Conservation (phyloP, 2,329 filamentous ascomycete species). For the Sporothrix luriei region DNA sequence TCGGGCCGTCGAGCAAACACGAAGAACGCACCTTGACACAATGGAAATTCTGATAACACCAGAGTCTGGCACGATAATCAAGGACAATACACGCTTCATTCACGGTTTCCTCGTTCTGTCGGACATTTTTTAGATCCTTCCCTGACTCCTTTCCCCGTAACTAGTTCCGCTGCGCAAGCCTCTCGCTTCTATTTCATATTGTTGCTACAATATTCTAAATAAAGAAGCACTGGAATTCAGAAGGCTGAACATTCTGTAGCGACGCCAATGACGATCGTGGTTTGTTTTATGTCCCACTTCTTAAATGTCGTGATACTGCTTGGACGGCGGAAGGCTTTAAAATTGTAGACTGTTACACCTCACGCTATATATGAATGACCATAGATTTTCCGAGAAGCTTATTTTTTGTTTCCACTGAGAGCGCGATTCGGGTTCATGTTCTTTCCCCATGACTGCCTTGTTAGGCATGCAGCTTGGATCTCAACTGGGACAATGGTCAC, state of each 20-base stretch:
- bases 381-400: too few relatives aligned
- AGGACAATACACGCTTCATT: background rate
- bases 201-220: conserved; percentile 27
- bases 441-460: too few relatives aligned
- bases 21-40: background rate
- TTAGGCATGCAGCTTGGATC: conserved; percentile 9
- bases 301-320: background rate
- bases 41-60: background rate
- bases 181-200: conserved; percentile 27
- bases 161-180: conserved; percentile 8
- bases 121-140: background rate
- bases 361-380: background rate
- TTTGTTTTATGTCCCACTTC: background rate
- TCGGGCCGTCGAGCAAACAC: conserved; percentile 5
- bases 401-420: too few relatives aligned
- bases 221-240: conserved; percentile 15
- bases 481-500: background rate
- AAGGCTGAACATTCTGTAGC: background rate
- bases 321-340: background rate
- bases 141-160: background rate
- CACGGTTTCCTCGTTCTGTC: background rate
- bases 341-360: conserved; percentile 11
- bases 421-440: too few relatives aligned
- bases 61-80: conserved; percentile 13
- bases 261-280: background rate